phyloP scores from a whole-genome alignment of 257 asterid species.

The Nicotiana paniculata region DNA sequence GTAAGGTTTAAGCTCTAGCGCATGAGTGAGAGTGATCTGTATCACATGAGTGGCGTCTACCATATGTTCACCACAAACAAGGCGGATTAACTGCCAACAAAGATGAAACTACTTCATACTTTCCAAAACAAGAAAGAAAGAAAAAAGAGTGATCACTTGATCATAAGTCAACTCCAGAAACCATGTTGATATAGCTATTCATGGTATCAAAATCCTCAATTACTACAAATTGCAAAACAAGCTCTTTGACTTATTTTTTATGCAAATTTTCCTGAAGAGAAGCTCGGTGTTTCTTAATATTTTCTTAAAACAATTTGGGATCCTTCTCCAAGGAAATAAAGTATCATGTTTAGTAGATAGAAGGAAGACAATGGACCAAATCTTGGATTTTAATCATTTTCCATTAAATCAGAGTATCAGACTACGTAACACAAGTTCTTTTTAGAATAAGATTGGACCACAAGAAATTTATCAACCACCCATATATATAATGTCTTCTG shows the following conservation, averaged over 20 bases:
- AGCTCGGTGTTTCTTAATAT: not conserved
- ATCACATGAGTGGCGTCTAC: conserved; percentile 26
- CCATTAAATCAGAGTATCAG: not conserved
- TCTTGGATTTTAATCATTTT: too few species aligned
- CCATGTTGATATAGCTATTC: not conserved
- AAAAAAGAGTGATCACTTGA: not conserved
- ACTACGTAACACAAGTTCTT: not conserved
- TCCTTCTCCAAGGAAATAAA: not conserved
- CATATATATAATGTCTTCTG: too few species aligned
- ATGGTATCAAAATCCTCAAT: not conserved
- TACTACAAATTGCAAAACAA: not conserved
- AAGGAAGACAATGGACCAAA: not conserved
- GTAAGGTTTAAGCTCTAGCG: conserved; percentile 85
- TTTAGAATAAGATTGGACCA: not conserved
- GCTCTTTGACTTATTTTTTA: not conserved
- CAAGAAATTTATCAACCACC: not conserved
- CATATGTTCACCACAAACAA: conserved; percentile 49
- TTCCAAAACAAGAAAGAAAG: not conserved
- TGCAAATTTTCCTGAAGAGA: not conserved
- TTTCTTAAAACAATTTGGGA: not conserved
- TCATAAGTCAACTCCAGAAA: not conserved
- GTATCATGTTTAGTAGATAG: not conserved
- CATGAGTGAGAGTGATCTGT: conserved; percentile 52
- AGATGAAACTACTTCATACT: conserved; percentile 22
- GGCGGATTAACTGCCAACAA: conserved; percentile 72